A percentile compares a stretch with the other conserved stretches of the same genome.
These are phyloP conservation scores for Coemansia sp. DNA, from an alignment of 371 early-diverging fungal species.

Conservation along the genomic window DNA sequence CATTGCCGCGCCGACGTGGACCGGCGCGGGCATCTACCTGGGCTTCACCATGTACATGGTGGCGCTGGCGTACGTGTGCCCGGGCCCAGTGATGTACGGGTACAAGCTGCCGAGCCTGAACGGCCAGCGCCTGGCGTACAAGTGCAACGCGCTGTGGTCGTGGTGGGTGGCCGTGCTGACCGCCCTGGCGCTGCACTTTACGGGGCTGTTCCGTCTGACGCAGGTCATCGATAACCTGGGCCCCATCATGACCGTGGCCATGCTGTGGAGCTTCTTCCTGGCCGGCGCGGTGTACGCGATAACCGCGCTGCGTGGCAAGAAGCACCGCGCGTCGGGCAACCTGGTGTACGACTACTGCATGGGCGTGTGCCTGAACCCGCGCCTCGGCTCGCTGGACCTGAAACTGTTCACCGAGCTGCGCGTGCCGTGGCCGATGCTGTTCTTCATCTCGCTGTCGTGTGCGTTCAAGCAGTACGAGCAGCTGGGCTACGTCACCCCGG, in stretches of 20 bases:
- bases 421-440: conserved; percentile 82
- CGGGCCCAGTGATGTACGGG: conserved; percentile 68
- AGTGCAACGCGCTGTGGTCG: conserved; percentile 70
- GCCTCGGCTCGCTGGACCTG: conserved; percentile 73
- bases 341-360: conserved; percentile 85
- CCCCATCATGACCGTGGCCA: conserved; percentile 67
- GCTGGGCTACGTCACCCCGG: conserved; percentile 68
- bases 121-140: conserved; percentile 69
- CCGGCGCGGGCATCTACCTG: conserved; percentile 61
- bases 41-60: conserved; percentile 61
- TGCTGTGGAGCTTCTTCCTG: conserved; percentile 64
- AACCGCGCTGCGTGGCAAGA: conserved; percentile 77
- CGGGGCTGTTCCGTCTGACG: conserved; percentile 67
- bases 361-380: conserved; percentile 87
- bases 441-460: conserved; percentile 71
- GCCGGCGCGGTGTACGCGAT: conserved; percentile 67
- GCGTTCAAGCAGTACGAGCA: conserved; percentile 70
- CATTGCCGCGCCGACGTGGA: conserved; percentile 59
- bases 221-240: conserved; percentile 73
- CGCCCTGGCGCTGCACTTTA: conserved; percentile 49
- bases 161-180: conserved; percentile 58
- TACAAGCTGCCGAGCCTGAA: conserved; percentile 68
- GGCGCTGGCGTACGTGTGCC: conserved; percentile 63
- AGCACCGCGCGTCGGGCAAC: conserved; percentile 73
- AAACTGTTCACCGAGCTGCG: conserved; percentile 91